These are phyloP conservation scores for Alternaria sp. DNA, from an alignment of 2,329 filamentous ascomycete species.

Conservation along the genomic window DNA sequence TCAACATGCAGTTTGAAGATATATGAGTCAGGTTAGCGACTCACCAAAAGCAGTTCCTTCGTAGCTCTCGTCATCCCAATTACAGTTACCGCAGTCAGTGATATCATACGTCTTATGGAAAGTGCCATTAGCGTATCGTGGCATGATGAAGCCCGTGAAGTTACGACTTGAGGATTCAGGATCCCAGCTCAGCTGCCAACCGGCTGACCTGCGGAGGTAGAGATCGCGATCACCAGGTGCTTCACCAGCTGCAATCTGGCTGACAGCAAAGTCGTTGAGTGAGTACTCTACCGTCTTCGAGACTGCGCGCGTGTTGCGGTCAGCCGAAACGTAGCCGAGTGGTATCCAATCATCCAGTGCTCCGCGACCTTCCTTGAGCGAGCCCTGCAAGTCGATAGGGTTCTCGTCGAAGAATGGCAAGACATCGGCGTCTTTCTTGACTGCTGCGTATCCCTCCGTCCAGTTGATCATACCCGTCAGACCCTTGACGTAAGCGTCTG, in stretches of 20 bases:
- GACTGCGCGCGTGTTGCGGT: slow-evolving; percentile 50
- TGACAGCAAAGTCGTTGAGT: slow-evolving; percentile 56
- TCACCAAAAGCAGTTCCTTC: slow-evolving; percentile 54
- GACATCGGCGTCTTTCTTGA: slow-evolving; percentile 75
- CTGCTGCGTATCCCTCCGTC: slow-evolving; percentile 73
- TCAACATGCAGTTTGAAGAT: background rate
- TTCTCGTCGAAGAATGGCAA: slow-evolving; percentile 48
- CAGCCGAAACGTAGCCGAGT: slow-evolving; percentile 54
- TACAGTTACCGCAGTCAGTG: slow-evolving; percentile 54
- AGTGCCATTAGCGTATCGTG: slow-evolving; percentile 47
- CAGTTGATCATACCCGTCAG: slow-evolving; percentile 70
- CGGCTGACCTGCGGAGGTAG: slow-evolving; percentile 52
- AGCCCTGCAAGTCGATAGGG: slow-evolving; percentile 47
- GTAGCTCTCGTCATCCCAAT: slow-evolving; percentile 54
- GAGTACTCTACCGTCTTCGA: slow-evolving; percentile 56
- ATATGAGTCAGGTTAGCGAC: background rate
- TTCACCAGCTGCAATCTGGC: slow-evolving; percentile 53
- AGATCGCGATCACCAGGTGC: slow-evolving; percentile 52
- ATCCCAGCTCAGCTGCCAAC: slow-evolving; percentile 56
- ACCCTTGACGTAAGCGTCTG: slow-evolving; percentile 73
- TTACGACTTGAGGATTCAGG: slow-evolving; percentile 48
- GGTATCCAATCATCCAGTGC: slow-evolving; percentile 56
- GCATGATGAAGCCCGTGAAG: slow-evolving; percentile 51
- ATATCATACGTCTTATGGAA: slow-evolving; percentile 54
- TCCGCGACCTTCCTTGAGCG: slow-evolving; percentile 55